Percentiles rank a stretch among this genome's conserved stretches.
Conservation (phyloP, 2,329 filamentous ascomycete species). For the Pezicula rhizophila region DNA sequence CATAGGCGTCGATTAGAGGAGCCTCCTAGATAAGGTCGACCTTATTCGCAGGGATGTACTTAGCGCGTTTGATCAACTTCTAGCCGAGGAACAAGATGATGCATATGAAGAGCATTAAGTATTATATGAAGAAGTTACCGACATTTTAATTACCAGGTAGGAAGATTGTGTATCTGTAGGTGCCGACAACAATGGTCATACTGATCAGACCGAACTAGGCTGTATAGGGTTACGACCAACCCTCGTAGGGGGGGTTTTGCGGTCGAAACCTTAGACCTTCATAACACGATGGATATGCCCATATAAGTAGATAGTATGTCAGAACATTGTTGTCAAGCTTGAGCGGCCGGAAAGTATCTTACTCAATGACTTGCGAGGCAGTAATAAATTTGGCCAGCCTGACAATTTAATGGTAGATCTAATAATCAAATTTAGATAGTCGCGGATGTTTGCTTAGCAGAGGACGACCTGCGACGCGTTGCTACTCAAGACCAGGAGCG, state of each 20-base stretch:
- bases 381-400: background rate
- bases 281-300: constrained; percentile 51
- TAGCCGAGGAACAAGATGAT: background rate
- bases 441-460: background rate
- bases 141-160: background rate
- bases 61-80: constrained; percentile 1
- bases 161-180: constrained; percentile 1
- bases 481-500: constrained; percentile 45
- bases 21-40: constrained; percentile 1
- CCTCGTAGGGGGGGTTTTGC: constrained; percentile 20
- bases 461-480: constrained; percentile 42
- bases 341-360: background rate
- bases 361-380: constrained; percentile 27
- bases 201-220: background rate
- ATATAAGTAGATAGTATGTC: constrained; percentile 36
- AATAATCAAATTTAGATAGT: constrained; percentile 45
- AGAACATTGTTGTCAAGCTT: background rate
- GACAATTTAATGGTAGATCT: background rate
- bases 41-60: background rate
- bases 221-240: background rate
- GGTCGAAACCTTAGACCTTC: constrained; percentile 44
- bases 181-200: background rate
- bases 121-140: constrained; percentile 1
- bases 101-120: background rate
- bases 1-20: constrained; percentile 1